Conservation (phyloP, 2,329 filamentous ascomycete species). For the Elsinoe fawcettii region DNA sequence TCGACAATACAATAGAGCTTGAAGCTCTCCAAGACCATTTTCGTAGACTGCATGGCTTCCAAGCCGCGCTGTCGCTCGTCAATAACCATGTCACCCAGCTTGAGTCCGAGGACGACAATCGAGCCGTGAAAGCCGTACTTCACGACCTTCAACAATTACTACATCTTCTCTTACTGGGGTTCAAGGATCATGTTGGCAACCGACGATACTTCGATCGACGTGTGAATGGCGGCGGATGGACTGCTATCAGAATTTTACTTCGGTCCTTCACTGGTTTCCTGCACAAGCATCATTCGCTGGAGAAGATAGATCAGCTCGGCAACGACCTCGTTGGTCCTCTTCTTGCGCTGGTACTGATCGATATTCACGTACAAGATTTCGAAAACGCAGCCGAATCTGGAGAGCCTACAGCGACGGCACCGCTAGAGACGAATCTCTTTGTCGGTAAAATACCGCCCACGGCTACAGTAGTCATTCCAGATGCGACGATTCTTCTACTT, state of each 20-base stretch:
- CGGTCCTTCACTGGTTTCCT: background rate
- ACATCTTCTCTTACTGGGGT: constrained; percentile 63
- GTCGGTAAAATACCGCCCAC: background rate
- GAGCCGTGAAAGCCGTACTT: constrained; percentile 65
- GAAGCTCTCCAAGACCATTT: constrained; percentile 60
- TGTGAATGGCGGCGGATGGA: constrained; percentile 71
- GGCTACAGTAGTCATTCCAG: background rate
- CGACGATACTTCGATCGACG: constrained; percentile 74
- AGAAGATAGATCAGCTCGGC: background rate
- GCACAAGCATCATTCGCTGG: background rate
- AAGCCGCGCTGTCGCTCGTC: constrained; percentile 62
- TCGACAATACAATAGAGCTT: constrained; percentile 15
- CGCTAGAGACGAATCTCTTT: background rate
- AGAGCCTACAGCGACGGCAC: background rate
- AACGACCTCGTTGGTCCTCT: background rate
- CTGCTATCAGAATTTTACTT: constrained; percentile 64
- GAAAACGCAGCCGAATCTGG: background rate
- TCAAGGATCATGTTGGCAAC: constrained; percentile 78
- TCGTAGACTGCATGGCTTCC: constrained; percentile 70
- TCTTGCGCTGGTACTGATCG: background rate
- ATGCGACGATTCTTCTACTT: background rate
- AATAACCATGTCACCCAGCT: background rate
- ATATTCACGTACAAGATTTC: background rate
- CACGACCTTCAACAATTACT: constrained; percentile 41
- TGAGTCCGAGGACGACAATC: constrained; percentile 47